Conservation (phyloP, 345 rosid species). For the Raphanus raphanistrum region DNA sequence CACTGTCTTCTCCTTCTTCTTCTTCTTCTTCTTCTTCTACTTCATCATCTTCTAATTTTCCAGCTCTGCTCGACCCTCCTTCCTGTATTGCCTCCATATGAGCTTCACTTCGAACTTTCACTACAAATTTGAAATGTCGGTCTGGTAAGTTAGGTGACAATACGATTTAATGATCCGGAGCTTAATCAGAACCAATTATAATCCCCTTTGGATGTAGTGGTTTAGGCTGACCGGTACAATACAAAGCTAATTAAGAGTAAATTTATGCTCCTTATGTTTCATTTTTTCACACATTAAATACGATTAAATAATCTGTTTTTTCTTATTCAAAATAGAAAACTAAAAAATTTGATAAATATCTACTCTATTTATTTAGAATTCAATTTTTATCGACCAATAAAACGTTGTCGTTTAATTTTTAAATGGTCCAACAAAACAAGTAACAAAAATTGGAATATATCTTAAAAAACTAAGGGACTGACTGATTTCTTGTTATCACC, state of each 20-base stretch:
- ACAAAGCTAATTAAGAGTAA: background rate
- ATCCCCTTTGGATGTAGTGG: background rate
- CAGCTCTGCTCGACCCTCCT: constrained; percentile 44
- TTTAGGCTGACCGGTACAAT: background rate
- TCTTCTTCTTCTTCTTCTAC: constrained; percentile 23
- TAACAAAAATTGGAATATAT: too few relatives aligned
- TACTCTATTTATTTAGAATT: too few relatives aligned
- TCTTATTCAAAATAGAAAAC: background rate
- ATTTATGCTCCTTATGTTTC: background rate
- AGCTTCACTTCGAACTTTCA: constrained; percentile 18
- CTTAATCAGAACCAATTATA: background rate
- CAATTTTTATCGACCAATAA: too few relatives aligned
- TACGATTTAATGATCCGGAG: background rate
- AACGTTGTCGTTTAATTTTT: too few relatives aligned
- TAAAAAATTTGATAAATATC: background rate
- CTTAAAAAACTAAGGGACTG: too few relatives aligned
- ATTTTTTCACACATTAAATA: background rate
- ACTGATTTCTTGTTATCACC: too few relatives aligned
- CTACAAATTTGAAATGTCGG: background rate
- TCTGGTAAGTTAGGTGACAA: constrained; percentile 4
- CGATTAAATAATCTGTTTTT: too few relatives aligned
- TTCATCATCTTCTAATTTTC: constrained; percentile 35
- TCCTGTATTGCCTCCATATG: constrained; percentile 54
- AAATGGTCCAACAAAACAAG: too few relatives aligned
- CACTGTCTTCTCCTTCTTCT: background rate